Base-by-base conservation (phyloP, 176 grass and related monocot genomes). In the Chrysopogon serrulatus region DNA sequence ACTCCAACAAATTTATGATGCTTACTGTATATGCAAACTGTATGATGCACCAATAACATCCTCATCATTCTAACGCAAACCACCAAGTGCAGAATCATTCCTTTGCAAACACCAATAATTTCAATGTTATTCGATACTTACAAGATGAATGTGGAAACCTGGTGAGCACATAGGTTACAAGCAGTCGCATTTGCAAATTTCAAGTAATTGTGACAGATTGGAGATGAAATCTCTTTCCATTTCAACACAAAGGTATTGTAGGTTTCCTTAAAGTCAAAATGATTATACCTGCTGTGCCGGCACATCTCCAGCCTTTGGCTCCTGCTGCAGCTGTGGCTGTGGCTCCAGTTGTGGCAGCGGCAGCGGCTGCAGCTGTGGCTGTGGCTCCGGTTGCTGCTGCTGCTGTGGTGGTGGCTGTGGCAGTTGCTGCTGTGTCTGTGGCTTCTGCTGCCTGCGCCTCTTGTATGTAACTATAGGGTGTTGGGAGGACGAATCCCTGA, bases 381-480 rank as follows among this genome's bases (percentile, higher is more conserved):
- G 33, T 71, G 54, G 64, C 28, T 43, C 36, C 3, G 4, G 28
- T 33, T 9, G 68, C 39, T 21, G 19, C 44, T 60, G 56, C 24
- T 27, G 56, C 5, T 10, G 18, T 12, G 27, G 72, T 31, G 28
- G 16, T 14, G 4, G 17, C 31, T 74, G 45, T 1, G 6, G 42
- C 23, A 49, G 13, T 67, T 12, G 53, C 37, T 30, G 31, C 41
- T 18, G 63, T 3, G 27, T 44, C 30, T 33, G 73, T 1, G 18
- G 42, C 68, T 76, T 57, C 36, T 47, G 54, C 28, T 30, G 64
- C 56, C 79, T 79, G 30, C 83, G 83, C 71, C 90, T 86, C 87
- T 92, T 92, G 87, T 92, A 92, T 56, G 87, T 91, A 60, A 68
- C 74, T 23, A 86, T 48, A 62, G 43, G 28, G 26, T 86, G 79